phyloP scores from a whole-genome alignment of 768 basidiomycete genomes.

The Macrolepiota albuminosa region DNA sequence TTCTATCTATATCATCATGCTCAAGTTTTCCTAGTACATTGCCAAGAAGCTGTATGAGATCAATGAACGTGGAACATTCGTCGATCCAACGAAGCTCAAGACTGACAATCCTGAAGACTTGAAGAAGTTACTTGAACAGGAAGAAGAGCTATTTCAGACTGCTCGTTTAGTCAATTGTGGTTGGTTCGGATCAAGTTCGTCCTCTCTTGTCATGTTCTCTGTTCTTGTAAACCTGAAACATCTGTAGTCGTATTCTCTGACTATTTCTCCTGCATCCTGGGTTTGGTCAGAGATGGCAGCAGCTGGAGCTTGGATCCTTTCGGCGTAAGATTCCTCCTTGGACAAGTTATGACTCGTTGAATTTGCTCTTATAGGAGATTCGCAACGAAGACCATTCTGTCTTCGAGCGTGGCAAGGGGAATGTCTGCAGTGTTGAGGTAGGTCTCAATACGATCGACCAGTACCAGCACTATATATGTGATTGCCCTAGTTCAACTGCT shows the following conservation, averaged over 20 bases:
- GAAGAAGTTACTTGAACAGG: slow-evolving; percentile 43
- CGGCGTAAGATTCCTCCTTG: slow-evolving; percentile 33
- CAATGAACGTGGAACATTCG: slow-evolving; percentile 68
- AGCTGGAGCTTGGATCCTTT: slow-evolving; percentile 79
- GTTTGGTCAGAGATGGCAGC: slow-evolving; percentile 70
- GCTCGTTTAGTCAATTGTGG: slow-evolving; percentile 73
- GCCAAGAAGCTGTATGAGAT: slow-evolving; percentile 73
- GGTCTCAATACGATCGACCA: slow-evolving; percentile 1
- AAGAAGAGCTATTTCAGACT: slow-evolving; percentile 82
- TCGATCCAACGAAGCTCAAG: slow-evolving; percentile 46
- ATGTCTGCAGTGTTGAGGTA: slow-evolving; percentile 80
- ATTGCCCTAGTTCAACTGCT: slow-evolving; percentile 63
- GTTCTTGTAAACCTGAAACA: slow-evolving; percentile 3
- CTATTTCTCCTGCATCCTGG: slow-evolving; percentile 77
- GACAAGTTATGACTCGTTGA: not conserved
- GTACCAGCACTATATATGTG: not conserved
- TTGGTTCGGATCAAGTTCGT: slow-evolving; percentile 63
- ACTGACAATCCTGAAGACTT: slow-evolving; percentile 28
- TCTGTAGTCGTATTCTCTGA: slow-evolving; percentile 66
- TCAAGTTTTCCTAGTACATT: slow-evolving; percentile 53
- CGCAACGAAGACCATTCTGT: slow-evolving; percentile 54
- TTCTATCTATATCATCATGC: not conserved
- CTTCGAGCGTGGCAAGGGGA: slow-evolving; percentile 78
- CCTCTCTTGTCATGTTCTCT: not conserved
- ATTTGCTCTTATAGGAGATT: slow-evolving; percentile 46